These are phyloP conservation scores for Alloteropsis angusta DNA, from an alignment of 202 grass and related monocot species.

Conservation along the genomic window DNA sequence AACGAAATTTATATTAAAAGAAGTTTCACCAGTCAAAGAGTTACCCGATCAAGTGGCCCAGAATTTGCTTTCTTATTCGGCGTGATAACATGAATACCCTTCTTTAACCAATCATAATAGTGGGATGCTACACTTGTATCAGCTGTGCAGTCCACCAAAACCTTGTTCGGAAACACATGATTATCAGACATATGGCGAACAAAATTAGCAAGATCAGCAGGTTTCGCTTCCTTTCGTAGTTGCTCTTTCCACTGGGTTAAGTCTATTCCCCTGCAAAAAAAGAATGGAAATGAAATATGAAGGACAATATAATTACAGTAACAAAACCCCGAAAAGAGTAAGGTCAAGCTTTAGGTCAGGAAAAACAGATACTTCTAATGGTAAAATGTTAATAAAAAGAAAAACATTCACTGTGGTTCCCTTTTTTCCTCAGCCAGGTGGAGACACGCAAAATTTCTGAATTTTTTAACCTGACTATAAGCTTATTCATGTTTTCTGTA, in stretches of 20 bases:
- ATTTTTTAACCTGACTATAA: constrained; percentile 7
- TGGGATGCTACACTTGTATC: constrained; percentile 77
- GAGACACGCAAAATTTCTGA: not conserved
- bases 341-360: not conserved
- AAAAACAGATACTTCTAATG: not conserved
- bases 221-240: constrained; percentile 44
- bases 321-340: not conserved
- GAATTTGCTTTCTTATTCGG: constrained; percentile 99
- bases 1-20: not conserved
- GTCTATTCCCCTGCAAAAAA: constrained; percentile 65
- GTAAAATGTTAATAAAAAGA: not conserved
- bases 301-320: not conserved
- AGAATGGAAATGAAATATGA: not conserved
- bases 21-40: constrained; percentile 14
- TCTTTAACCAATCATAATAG: constrained; percentile 85
- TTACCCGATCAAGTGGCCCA: constrained; percentile 86
- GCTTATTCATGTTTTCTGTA: not conserved
- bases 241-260: constrained; percentile 72
- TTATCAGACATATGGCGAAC: constrained; percentile 70
- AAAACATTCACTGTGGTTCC: not conserved
- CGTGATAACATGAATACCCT: constrained; percentile 92
- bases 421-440: too few species aligned
- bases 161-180: constrained; percentile 93
- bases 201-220: constrained; percentile 63
- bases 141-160: constrained; percentile 96